phyloP scores from a whole-genome alignment of 176 grass and related monocot genomes.

The maize (Zea mays) region DNA sequence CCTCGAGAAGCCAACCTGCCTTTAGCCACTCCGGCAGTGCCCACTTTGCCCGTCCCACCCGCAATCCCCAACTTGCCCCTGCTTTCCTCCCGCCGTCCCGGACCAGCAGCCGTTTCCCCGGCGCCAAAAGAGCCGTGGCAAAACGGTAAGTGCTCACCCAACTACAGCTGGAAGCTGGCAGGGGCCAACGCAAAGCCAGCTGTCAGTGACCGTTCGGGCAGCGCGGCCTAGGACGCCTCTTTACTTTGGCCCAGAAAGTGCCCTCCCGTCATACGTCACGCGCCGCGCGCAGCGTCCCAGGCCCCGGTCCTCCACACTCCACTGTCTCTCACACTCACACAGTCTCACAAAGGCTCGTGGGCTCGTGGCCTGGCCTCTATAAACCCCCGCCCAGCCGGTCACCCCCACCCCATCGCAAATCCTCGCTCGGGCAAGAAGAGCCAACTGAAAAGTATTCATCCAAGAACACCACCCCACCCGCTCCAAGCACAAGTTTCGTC shows the following conservation, averaged over 20 bases:
- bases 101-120: neutral
- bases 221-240: constrained; percentile 48
- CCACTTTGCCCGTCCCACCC: constrained; percentile 26
- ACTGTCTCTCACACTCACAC: neutral
- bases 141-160: constrained; percentile 1
- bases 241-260: constrained; percentile 37
- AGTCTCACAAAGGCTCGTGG: too few species aligned
- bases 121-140: neutral
- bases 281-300: neutral
- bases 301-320: neutral
- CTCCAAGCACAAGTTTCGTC: neutral
- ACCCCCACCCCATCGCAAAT: constrained; percentile 7
- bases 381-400: neutral
- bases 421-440: neutral
- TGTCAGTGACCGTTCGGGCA: constrained; percentile 75
- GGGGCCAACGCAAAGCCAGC: constrained; percentile 56
- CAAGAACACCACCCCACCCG: neutral
- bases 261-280: constrained; percentile 51
- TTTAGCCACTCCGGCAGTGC: constrained; percentile 47
- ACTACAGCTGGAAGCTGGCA: constrained; percentile 55
- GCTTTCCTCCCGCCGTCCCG: neutral
- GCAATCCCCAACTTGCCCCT: constrained; percentile 37
- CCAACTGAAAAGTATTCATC: neutral
- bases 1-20: constrained; percentile 64
- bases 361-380: constrained; percentile 15